Evolutionary conservation across 345 rosid genomes (phyloP).

Genomic region (Ceriops tagal): DNA sequence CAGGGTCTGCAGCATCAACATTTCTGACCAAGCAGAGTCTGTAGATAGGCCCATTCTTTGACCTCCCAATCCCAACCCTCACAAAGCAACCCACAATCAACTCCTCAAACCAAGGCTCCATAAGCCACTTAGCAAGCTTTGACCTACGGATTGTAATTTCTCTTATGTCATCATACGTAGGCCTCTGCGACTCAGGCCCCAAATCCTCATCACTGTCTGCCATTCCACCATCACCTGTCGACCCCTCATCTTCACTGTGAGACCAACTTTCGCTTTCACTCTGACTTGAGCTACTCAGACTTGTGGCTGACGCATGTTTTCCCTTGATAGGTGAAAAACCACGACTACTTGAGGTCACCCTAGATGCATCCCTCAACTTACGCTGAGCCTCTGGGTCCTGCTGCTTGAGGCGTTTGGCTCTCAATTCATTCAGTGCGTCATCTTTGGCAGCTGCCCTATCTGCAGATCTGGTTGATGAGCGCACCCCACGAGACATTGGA

Average conservation of each 20-base stretch:
- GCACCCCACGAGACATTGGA: constrained; percentile 61
- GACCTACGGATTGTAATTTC: constrained; percentile 86
- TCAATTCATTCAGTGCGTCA: constrained; percentile 80
- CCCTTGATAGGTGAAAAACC: constrained; percentile 66
- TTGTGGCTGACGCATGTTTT: constrained; percentile 53
- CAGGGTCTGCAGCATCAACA: constrained; percentile 88
- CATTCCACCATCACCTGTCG: constrained; percentile 78
- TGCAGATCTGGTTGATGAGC: constrained; percentile 85
- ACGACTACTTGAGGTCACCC: constrained; percentile 55
- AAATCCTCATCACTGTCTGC: constrained; percentile 91
- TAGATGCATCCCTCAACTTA: constrained; percentile 70
- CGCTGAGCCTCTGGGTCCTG: constrained; percentile 86
- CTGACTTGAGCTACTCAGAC: constrained; percentile 81
- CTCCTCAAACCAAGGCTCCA: constrained; percentile 99
- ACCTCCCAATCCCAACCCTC: constrained; percentile 89
- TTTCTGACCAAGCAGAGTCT: constrained; percentile 85
- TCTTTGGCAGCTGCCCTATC: constrained; percentile 95
- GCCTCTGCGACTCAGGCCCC: constrained; percentile 53
- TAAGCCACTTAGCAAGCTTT: constrained; percentile 91
- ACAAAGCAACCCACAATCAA: constrained; percentile 93
- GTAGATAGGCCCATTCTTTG: constrained; percentile 70
- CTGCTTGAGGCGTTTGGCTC: constrained; percentile 89
- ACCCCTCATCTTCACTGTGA: constrained; percentile 83
- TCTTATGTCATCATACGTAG: constrained; percentile 70
- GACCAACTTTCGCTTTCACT: constrained; percentile 84